A percentile compares a stretch with the other conserved stretches of the same genome.
These are phyloP conservation scores for Alternaria solani DNA, from an alignment of 2,329 filamentous ascomycete species.

Conservation along the genomic window DNA sequence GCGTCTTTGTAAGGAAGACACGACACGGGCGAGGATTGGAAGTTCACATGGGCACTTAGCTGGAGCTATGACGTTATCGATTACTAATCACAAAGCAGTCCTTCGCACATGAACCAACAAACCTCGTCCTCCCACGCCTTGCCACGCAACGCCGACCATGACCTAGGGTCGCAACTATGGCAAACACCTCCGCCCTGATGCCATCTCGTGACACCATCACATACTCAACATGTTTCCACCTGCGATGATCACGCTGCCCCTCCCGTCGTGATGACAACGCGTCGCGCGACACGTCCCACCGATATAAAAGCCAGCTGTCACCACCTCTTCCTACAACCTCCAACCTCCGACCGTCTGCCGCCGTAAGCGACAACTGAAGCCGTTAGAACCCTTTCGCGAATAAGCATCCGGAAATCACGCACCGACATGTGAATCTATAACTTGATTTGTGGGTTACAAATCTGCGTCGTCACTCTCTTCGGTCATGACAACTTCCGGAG, in stretches of 20 bases:
- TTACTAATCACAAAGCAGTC: not conserved
- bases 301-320: not conserved
- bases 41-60: not conserved
- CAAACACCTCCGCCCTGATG: rapidly evolving
- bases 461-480: not conserved
- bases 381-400: no score
- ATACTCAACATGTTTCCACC: no score
- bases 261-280: not conserved
- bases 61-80: not conserved
- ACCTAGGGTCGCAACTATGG: not conserved
- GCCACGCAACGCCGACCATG: not conserved
- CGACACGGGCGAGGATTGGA: not conserved
- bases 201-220: no score
- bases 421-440: not conserved
- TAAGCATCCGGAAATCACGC: not conserved
- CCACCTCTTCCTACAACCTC: not conserved
- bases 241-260: no score
- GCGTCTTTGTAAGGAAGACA: rapidly evolving
- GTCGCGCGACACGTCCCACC: not conserved
- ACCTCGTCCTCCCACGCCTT: not conserved
- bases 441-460: not conserved
- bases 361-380: no score
- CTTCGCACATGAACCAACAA: not conserved
- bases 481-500: not conserved
- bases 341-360: not conserved